These are phyloP conservation scores for Aspergillus cristatus DNA, from an alignment of 495 filamentous ascomycete genomes.

Conservation along the genomic window DNA sequence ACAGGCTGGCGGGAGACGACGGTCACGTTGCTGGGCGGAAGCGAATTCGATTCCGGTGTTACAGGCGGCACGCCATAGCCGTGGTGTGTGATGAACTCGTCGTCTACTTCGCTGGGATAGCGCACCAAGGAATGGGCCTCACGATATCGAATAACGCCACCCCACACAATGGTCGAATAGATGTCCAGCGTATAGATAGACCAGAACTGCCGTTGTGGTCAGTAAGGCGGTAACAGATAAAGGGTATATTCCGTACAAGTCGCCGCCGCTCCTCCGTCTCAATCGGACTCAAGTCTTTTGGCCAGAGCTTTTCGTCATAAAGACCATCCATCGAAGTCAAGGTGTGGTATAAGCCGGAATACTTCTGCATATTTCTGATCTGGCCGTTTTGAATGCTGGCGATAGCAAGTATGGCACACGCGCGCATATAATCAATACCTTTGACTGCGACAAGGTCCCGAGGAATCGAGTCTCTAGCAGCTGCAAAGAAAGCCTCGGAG, in stretches of 20 bases:
- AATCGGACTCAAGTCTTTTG: slow-evolving; percentile 27
- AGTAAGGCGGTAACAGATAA: background rate
- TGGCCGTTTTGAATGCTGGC: slow-evolving; percentile 38
- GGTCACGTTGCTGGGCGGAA: slow-evolving; percentile 4
- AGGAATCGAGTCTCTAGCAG: slow-evolving; percentile 32
- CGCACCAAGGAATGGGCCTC: slow-evolving; percentile 33
- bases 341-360: slow-evolving; percentile 37
- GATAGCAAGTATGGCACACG: slow-evolving; percentile 36
- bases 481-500: slow-evolving; percentile 38
- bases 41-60: slow-evolving; percentile 6
- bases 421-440: slow-evolving; percentile 37
- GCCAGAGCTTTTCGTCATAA: slow-evolving; percentile 44
- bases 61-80: slow-evolving; percentile 18
- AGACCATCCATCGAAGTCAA: slow-evolving; percentile 33
- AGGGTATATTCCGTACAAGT: slow-evolving; percentile 22
- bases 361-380: slow-evolving; percentile 38
- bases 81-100: slow-evolving; percentile 24
- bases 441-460: slow-evolving; percentile 25
- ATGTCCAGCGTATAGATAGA: slow-evolving; percentile 45
- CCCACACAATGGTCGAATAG: slow-evolving; percentile 40
- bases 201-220: slow-evolving; percentile 31
- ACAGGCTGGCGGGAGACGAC: slow-evolving; percentile 13
- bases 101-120: slow-evolving; percentile 38
- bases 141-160: slow-evolving; percentile 32
- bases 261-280: slow-evolving; percentile 40